These are phyloP conservation scores for peach (Prunus persica) DNA, from an alignment of 306 rosid genomes.

Conservation along the genomic window Prunus_persica_NCBIv2 NC_034014.1:27217501-27218000, in stretches of 20 bases:
- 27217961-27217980: constrained; percentile 85
- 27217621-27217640: not conserved
- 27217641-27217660: not conserved
- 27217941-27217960: constrained; percentile 75
- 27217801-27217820: not conserved
- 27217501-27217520: not conserved
- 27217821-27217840: constrained; percentile 18
- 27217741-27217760: constrained; percentile 8
- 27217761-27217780: constrained; percentile 5
- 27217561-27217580: not conserved
- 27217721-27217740: constrained; percentile 8
- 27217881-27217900: not conserved
- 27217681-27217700: constrained; percentile 1
- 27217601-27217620: not conserved
- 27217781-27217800: constrained; percentile 4
- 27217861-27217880: not conserved
- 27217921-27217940: constrained; percentile 60
- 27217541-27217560: not conserved
- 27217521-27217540: not conserved
- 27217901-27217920: not conserved
- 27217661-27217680: constrained; percentile 3
- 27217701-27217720: not conserved
- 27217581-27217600: not conserved
- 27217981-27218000: constrained; percentile 97
- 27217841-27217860: not conserved